A percentile compares a stretch with the other conserved stretches of the same genome.
phyloP scores from a whole-genome alignment of 495 filamentous ascomycete species.

The Penicillium goetzii region DNA sequence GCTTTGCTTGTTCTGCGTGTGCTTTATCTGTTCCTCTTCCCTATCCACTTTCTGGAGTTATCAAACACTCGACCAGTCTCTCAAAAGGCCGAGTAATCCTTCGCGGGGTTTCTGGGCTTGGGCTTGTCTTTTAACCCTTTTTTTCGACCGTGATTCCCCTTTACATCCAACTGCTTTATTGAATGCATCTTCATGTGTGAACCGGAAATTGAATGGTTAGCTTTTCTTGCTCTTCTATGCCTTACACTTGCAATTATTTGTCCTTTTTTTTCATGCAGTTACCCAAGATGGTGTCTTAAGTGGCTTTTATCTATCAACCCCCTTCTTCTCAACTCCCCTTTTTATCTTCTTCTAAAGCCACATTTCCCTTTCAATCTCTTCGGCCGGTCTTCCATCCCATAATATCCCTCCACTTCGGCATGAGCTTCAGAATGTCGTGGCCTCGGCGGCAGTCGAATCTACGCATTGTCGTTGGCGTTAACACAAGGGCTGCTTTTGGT shows the following conservation, averaged over 20 bases:
- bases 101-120: slow-evolving; percentile 1
- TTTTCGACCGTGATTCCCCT: slow-evolving; percentile 37
- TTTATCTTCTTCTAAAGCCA: background rate
- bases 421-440: slow-evolving; percentile 31
- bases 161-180: slow-evolving; percentile 30
- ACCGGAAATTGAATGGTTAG: slow-evolving; percentile 35
- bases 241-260: slow-evolving; percentile 21
- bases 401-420: slow-evolving; percentile 25
- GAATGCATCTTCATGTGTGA: slow-evolving; percentile 36
- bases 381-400: background rate
- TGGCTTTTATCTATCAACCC: slow-evolving; percentile 19
- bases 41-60: background rate
- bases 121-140: slow-evolving; percentile 20
- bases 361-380: background rate
- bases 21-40: background rate
- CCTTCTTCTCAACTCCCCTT: slow-evolving; percentile 5
- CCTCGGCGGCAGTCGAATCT: slow-evolving; percentile 12
- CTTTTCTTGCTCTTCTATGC: slow-evolving; percentile 20
- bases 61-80: background rate
- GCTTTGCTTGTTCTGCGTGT: slow-evolving; percentile 22
- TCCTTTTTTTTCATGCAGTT: slow-evolving; percentile 23
- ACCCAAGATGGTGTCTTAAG: slow-evolving; percentile 24
- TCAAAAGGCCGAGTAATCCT: slow-evolving; percentile 5
- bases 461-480: slow-evolving; percentile 24
- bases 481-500: background rate